phyloP scores from a whole-genome alignment of 495 filamentous ascomycete genomes.

The Penicillium cosmopolitanum region DNA sequence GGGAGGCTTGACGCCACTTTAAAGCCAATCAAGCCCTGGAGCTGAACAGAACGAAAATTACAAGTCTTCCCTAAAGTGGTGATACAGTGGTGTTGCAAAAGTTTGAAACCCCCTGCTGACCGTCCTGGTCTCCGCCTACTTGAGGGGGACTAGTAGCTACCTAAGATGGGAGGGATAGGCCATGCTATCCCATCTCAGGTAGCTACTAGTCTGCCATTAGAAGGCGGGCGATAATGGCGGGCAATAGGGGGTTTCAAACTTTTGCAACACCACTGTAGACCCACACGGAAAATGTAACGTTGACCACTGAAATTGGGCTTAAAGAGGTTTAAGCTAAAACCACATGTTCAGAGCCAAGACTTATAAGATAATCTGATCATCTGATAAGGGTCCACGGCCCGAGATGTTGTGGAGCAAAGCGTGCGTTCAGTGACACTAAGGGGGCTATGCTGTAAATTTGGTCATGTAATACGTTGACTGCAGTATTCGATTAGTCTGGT shows the following conservation, averaged over 20 bases:
- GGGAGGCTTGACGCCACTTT: neutral
- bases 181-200: no score
- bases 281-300: neutral
- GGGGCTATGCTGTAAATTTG: neutral
- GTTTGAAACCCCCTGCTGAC: no score
- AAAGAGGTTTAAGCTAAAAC: neutral
- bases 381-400: neutral
- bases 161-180: no score
- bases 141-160: no score
- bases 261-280: no score
- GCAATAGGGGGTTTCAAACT: no score
- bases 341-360: constrained; percentile 3
- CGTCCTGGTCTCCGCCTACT: no score
- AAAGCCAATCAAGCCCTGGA: neutral
- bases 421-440: neutral
- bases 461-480: neutral
- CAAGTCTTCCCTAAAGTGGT: neutral
- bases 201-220: no score
- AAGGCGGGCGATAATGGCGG: no score
- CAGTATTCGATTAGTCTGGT: neutral
- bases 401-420: neutral
- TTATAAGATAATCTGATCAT: constrained; percentile 1
- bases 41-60: neutral
- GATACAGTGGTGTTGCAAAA: no score
- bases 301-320: neutral